These are phyloP conservation scores for Austroboletus niveus DNA, from an alignment of 1,284 basidiomycete species.

Conservation along the genomic window DNA sequence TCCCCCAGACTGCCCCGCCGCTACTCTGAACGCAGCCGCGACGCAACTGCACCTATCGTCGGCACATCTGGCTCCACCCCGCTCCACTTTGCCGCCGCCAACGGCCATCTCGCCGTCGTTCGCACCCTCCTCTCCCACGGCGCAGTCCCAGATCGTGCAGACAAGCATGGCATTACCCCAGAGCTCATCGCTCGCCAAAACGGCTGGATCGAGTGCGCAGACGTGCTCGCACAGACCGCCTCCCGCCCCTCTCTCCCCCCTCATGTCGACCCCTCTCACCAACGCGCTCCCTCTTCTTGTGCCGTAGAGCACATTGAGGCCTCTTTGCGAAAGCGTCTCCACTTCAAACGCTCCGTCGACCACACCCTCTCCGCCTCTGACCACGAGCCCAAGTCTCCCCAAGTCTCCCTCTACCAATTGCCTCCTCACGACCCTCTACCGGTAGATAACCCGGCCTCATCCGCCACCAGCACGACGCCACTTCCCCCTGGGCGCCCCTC, in stretches of 20 bases:
- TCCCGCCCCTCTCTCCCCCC: conserved; percentile 14
- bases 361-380: conserved; percentile 37
- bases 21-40: conserved; percentile 72
- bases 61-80: conserved; percentile 85
- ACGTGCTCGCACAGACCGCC: conserved; percentile 40
- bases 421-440: conserved; percentile 8
- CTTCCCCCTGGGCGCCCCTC: conserved; percentile 33
- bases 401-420: conserved; percentile 12
- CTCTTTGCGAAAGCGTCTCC: conserved; percentile 36
- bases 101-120: conserved; percentile 78
- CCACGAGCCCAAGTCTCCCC: conserved; percentile 15
- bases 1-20: conserved; percentile 65
- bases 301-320: conserved; percentile 34
- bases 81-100: conserved; percentile 92
- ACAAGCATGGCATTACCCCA: conserved; percentile 87
- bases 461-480: conserved; percentile 12
- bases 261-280: conserved; percentile 5
- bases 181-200: conserved; percentile 68
- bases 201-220: conserved; percentile 64
- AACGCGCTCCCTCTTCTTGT: conserved; percentile 20
- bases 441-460: conserved; percentile 1
- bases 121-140: conserved; percentile 77
- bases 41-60: conserved; percentile 64
- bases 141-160: conserved; percentile 72
- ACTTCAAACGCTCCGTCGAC: conserved; percentile 48